A percentile compares a stretch with the other conserved stretches of the same genome.
Evolutionary conservation across 164 flowering plant species (phyloP).

Genomic region (Vitis labrusca): DNA sequence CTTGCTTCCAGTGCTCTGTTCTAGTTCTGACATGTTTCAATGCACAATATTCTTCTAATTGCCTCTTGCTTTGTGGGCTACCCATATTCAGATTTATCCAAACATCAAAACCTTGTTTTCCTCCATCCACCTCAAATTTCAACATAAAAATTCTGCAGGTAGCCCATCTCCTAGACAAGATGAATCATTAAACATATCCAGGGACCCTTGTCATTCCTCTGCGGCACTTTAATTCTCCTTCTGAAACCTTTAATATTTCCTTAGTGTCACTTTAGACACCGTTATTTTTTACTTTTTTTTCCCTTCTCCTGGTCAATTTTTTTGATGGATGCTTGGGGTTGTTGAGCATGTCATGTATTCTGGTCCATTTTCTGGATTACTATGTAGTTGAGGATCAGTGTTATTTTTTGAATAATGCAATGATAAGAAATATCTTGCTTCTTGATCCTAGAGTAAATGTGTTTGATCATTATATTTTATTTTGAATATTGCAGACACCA

Average conservation of each 20-base stretch:
- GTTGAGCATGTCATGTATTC: no score
- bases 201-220: background rate
- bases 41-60: background rate
- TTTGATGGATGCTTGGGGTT: no score
- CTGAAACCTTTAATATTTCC: background rate
- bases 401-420: no score
- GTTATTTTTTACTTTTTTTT: background rate
- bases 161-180: background rate
- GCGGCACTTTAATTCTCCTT: background rate
- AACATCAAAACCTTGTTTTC: background rate
- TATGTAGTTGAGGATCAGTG: no score
- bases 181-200: background rate
- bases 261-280: background rate
- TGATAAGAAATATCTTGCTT: no score
- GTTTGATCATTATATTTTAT: background rate
- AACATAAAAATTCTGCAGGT: background rate
- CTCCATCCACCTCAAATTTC: background rate
- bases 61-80: background rate
- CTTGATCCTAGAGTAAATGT: background rate
- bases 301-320: background rate
- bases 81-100: background rate
- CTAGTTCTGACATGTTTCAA: background rate
- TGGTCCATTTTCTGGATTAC: no score
- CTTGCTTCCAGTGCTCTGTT: background rate
- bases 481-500: conserved; percentile 21